Evolutionary conservation across 257 asterid species (phyloP), one percentile per base, ranked within the genome.

Genomic region (Ligustrum vulgare): DNA sequence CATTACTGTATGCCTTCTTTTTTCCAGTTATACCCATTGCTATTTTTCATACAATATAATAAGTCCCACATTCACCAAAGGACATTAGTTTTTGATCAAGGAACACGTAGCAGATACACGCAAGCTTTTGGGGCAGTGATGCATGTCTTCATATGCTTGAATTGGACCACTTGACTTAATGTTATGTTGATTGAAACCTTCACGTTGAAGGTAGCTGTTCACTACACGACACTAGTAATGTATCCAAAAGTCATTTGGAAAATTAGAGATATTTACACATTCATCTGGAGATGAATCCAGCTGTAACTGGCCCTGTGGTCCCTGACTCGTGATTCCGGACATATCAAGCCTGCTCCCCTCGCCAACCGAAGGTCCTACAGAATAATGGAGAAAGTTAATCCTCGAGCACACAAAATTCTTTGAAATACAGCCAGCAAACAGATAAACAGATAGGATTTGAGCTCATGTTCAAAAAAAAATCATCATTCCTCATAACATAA

Each of bases 281-380:
- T 71, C 78, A 49, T 60, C 58, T 5, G 82, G 62, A 56, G 74
- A 65, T 37, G 67, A 51, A 74, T 58, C 78, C 22, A 73, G 72
- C 78, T 33, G 78, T 77, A 79, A 73, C 41, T 54, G 72, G 9
- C 76, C 75, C 23, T 76, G 82, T n/a, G 75, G 78, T 18, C 77
- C 75, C 80, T 64, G 82, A 65, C 67, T 69, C 32, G 86, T 77
- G 69, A 82, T 80, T 70, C 86, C 80, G n/a, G 82, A 79, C 71
- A 76, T 43, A 70, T 79, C 86, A 82, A 76, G 63, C 73, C 67
- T 47, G 60, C 77, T 70, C 67, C 71, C 83, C 70, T 72, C 80
- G 28, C 34, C 73, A 72, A 65, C 68, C 43, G 71, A 54, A 41
- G 49, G 22, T 60, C 77, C 86, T 79, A 80, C 71, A 66, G 69